phyloP scores from a whole-genome alignment of 2,329 filamentous ascomycete genomes.

The Arthrobotrys pseudoclavata region DNA sequence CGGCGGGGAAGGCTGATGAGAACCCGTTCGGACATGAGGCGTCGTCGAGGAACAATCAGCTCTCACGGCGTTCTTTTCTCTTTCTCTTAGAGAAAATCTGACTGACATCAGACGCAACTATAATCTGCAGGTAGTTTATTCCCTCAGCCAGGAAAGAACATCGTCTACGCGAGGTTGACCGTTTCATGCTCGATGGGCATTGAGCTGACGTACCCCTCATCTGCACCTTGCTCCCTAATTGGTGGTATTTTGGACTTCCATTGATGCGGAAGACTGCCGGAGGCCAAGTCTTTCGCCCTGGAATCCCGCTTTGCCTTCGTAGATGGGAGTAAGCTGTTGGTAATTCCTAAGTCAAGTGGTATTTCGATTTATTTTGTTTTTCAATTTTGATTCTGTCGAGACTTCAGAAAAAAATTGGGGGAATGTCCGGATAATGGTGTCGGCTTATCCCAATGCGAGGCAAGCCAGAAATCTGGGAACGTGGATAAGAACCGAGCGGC shows the following conservation, averaged over 20 bases:
- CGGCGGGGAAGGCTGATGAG: conserved; percentile 30
- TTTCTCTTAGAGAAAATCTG: not conserved
- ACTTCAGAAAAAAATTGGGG: not conserved
- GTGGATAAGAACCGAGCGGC: conserved; percentile 32
- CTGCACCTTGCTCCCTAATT: conserved; percentile 21
- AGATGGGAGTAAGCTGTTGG: conserved; percentile 27
- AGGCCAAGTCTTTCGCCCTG: conserved; percentile 17
- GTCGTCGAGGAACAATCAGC: conserved; percentile 24
- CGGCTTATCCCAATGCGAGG: conserved; percentile 39
- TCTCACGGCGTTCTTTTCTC: conserved; percentile 14
- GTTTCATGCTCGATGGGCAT: conserved; percentile 31
- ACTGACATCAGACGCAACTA: conserved; percentile 20
- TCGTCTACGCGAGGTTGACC: conserved; percentile 39
- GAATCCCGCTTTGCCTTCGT: conserved; percentile 29
- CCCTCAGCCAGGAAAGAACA: conserved; percentile 31
- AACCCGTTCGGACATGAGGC: conserved; percentile 41
- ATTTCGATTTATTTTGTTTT: not conserved
- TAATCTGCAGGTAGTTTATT: conserved; percentile 34
- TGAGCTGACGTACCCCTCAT: conserved; percentile 26
- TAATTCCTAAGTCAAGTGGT: not conserved
- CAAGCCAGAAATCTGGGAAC: not conserved
- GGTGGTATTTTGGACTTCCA: conserved; percentile 20
- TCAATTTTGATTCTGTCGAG: not conserved
- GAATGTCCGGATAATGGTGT: not conserved
- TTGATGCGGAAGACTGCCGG: conserved; percentile 14